Evolutionary conservation across 768 basidiomycete species (phyloP), one percentile per base, ranked within the genome.

Genomic region (Calocybe cyanea): DNA sequence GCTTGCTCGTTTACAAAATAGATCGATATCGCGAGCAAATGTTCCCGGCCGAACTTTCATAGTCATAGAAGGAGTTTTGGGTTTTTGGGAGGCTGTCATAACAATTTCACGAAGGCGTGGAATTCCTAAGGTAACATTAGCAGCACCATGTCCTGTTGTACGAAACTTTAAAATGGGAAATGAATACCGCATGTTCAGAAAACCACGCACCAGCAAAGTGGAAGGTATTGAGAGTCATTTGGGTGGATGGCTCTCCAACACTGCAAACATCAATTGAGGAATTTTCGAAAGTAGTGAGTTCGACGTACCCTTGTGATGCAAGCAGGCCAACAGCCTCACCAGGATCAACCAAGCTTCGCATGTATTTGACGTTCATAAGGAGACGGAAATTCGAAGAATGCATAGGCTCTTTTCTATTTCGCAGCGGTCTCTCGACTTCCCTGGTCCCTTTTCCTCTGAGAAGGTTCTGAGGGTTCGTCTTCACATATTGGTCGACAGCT

Each of bases 201-300:
- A 25, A 45, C 11, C 2, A 59, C 77, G 57, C 64, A 83, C 92
- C 95, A 55, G 96, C 96, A 59, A 99, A 94, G 72, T 99, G 96
- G 81, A 99, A 99, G 10, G 96, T 99, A 63, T 99, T 99, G 52
- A 99, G 70, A 7, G 96, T 99, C 96, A 99, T 99, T 63, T 99
- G 96, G 0, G 96, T 99, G 13, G 96, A 99, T 4, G 96, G 96
- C 64, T 99, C 96, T 41, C 96, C 96, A 34, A 99, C 81, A 68
- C 96, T 98, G 41, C n/a, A 42, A 43, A 8, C 23, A 37, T n/a
- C 25, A 52, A 45, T 13, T 43, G 2, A 3, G 20, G n/a, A 35
- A 8, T 8, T 13, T n/a, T 10, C 13, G 18, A 24, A 7, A 7
- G 17, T 14, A 32, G 10, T 7, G 24, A 20, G n/a, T n/a, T n/a